These are phyloP conservation scores for Lupinus albus DNA, from an alignment of 306 rosid species.

Conservation along the genomic window DNA sequence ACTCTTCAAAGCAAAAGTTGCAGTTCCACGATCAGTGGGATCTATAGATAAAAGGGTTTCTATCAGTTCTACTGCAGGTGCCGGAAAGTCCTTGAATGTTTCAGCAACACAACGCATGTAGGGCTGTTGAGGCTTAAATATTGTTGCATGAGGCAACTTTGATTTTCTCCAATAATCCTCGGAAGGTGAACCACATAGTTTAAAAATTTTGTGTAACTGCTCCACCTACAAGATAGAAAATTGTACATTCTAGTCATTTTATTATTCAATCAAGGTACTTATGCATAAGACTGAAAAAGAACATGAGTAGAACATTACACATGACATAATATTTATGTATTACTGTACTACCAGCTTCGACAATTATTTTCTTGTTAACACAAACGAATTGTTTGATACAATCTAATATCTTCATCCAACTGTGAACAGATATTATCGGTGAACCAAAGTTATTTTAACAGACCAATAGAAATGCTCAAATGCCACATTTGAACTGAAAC, in stretches of 20 bases:
- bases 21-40: conserved; percentile 90
- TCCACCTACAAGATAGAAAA: conserved; percentile 68
- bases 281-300: conserved; percentile 13
- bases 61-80: conserved; percentile 74
- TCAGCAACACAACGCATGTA: conserved; percentile 81
- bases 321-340: conserved; percentile 2
- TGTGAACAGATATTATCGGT: neutral
- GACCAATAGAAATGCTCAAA: conserved; percentile 24
- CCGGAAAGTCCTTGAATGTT: conserved; percentile 86
- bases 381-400: neutral
- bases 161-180: conserved; percentile 96
- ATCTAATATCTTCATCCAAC: neutral
- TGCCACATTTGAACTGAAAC: conserved; percentile 21
- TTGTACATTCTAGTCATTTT: conserved; percentile 32
- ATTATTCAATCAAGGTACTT: conserved; percentile 29
- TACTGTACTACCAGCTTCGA: neutral
- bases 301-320: neutral
- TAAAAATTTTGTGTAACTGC: conserved; percentile 88
- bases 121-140: conserved; percentile 93
- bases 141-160: conserved; percentile 92
- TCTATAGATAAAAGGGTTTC: conserved; percentile 81
- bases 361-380: conserved; percentile 1
- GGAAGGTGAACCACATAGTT: conserved; percentile 92
- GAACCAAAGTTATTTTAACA: conserved; percentile 3
- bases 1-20: conserved; percentile 73